phyloP scores from a whole-genome alignment of 176 grass and related monocot species.

The Alopecurus myosuroides region DNA sequence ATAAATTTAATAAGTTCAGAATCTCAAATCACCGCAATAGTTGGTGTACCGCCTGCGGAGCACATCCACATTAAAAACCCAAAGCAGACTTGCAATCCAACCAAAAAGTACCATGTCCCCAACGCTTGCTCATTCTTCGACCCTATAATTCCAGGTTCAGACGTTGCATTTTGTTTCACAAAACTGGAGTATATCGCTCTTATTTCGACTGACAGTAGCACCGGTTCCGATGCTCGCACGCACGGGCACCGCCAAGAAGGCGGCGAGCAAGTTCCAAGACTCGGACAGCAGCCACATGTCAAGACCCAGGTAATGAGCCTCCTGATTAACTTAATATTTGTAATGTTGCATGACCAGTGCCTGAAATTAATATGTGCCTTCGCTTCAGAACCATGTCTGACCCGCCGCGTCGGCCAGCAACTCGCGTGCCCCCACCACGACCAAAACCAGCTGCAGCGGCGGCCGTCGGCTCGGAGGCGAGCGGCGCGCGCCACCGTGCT shows the following conservation, averaged over 20 bases:
- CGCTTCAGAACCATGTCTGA: conserved; percentile 31
- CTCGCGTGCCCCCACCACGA: conserved; percentile 36
- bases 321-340: not conserved
- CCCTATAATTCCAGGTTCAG: conserved; percentile 22
- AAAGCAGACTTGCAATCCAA: conserved; percentile 15
- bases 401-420: conserved; percentile 34
- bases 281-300: conserved; percentile 13
- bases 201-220: not conserved
- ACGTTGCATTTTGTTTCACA: not conserved
- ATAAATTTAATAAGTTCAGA: not conserved
- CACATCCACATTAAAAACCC: not conserved
- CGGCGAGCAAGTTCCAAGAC: conserved; percentile 36
- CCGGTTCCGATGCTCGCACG: conserved; percentile 19
- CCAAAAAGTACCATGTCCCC: not conserved
- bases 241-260: conserved; percentile 14
- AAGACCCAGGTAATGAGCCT: conserved; percentile 14
- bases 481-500: conserved; percentile 28
- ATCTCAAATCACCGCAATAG: not conserved
- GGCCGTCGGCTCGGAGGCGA: conserved; percentile 36
- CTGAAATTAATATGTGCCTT: not conserved
- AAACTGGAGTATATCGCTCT: not conserved
- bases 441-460: conserved; percentile 9
- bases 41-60: not conserved
- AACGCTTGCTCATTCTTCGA: not conserved
- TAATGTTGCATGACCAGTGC: too few species aligned